Base-by-base conservation (phyloP, 179 eudicot species). In the Actinidia arguta region DNA sequence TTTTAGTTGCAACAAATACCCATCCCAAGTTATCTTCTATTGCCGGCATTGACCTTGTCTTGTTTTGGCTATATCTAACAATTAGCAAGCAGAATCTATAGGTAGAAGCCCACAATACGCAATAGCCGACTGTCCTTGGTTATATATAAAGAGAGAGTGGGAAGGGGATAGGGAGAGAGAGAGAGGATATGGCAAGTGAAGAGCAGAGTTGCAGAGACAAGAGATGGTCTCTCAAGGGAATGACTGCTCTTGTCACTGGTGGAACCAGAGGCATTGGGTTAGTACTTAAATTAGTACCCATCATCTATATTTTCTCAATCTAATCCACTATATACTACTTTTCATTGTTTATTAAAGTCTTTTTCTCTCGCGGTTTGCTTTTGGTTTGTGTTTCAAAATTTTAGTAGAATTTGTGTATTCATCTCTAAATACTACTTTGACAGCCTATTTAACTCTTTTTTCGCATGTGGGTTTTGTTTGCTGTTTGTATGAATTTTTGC, bases 201-300 rank as follows among this genome's bases (percentile, higher is more conserved):
- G 56, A 52, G 54, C 56, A 8, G 36, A 68, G 31, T 48, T 17
- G 69, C 79, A 73, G 80, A 25, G 46, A 56, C 44, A 46, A 84
- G 48, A 81, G 85, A 84, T 86, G 89, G 86, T 50, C 84, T 64
- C 89, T 86, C 51, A 47, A 50, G 24, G 89, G 89, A 56, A 78
- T 54, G 81, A 83, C 89, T 20, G 89, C 86, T n/a, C 86, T 86
- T 22, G 89, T 86, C 70, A 86, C 86, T 36, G 89, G 89, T 52
- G 89, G 89, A 4, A 86, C 89, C 77, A 83, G 74, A 81, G 88
- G 88, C 78, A 84, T 84, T 5, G 85, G 86, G 89, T 86, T 16
- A 51, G 78, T 50, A 50, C 54, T 12, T 71, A 0, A 54, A 66
- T 8, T 31, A 61, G 9, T 24, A 24, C 68, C 58, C 25, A 11